Conservation (phyloP, 2,329 filamentous ascomycete species). For the Moelleriella libera region DNA sequence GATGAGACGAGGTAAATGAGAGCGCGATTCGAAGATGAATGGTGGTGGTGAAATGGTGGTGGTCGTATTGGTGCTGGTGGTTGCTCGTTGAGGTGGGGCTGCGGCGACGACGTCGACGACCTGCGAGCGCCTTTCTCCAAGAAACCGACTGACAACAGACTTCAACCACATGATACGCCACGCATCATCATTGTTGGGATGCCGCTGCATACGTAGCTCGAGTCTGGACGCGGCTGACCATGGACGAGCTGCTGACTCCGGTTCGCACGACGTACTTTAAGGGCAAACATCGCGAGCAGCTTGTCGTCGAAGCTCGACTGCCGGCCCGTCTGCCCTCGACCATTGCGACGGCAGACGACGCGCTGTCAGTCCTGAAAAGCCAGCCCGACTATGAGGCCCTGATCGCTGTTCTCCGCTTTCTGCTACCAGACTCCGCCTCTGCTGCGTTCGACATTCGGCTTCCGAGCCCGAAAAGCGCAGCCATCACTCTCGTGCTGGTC, state of each 20-base stretch:
- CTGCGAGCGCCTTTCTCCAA: too few relatives aligned
- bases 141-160: too few relatives aligned
- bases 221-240: slow-evolving; percentile 11
- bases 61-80: too few relatives aligned
- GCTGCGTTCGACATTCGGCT: slow-evolving; percentile 12
- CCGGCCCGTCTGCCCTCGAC: slow-evolving; percentile 1
- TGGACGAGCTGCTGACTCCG: slow-evolving; percentile 42
- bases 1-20: too few relatives aligned
- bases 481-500: slow-evolving; percentile 63
- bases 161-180: too few relatives aligned
- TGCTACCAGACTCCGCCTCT: slow-evolving; percentile 18
- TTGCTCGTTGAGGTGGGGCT: too few relatives aligned
- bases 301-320: slow-evolving; percentile 4
- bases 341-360: slow-evolving; percentile 29
- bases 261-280: slow-evolving; percentile 37
- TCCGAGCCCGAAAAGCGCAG: slow-evolving; percentile 55
- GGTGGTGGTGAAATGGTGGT: too few relatives aligned
- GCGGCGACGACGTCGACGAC: too few relatives aligned
- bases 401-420: slow-evolving; percentile 34
- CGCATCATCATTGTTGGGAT: too few relatives aligned
- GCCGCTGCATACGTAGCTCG: too few relatives aligned
- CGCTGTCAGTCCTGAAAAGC: slow-evolving; percentile 42
- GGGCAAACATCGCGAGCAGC: slow-evolving; percentile 13
- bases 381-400: slow-evolving; percentile 49
- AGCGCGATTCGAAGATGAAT: too few relatives aligned